Evolutionary conservation across 192 early-diverging fungal genomes (phyloP), one percentile per base, ranked within the genome.

Genomic region (Radiomyces spectabilis): DNA sequence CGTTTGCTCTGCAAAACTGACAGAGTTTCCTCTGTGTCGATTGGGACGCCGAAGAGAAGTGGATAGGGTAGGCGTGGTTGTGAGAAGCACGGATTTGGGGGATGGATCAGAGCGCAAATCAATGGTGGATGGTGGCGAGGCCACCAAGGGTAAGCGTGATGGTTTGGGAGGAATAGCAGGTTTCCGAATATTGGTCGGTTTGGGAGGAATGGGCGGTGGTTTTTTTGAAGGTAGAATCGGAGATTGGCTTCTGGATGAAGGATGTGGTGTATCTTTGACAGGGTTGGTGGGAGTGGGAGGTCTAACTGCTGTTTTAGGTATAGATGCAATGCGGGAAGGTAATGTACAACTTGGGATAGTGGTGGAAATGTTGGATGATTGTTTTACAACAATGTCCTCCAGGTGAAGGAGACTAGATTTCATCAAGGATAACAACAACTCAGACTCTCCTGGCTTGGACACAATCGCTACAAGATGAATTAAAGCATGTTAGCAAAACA

Each of bases 21-120:
- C 57, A 13, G 57, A 39, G 24, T 16, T 46, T 30, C 62, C 42
- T 50, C 64, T 24, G 10, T 5, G 45, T 59, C 42, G 29, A 63
- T 40, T 35, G 59, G 59, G 21, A 33, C 35, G 10, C 15, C 48
- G 58, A 22, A 56, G 56, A 24, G 74, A 68, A 35, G 71, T 72
- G 26, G 74, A 68, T n/a, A 70, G 74, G 48, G 71, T 16, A 5
- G 74, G 74, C 19, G 74, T 66, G 58, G 71, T 72, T 25, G 60
- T 50, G 16, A 59, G 55, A 5, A 55, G 73, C 19, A 56, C 52
- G 12, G 61, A 61, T n/a, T 62, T 55, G 15, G 31, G 53, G 6
- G 63, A 54, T 5, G n/a, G n/a, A n/a, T n/a, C n/a, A n/a, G n/a
- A n/a, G n/a, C n/a, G n/a, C n/a, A n/a, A n/a, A n/a, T n/a, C n/a